Base-by-base conservation (phyloP, 352 stramenopile genomes). In the Peronospora tabacina region DNA sequence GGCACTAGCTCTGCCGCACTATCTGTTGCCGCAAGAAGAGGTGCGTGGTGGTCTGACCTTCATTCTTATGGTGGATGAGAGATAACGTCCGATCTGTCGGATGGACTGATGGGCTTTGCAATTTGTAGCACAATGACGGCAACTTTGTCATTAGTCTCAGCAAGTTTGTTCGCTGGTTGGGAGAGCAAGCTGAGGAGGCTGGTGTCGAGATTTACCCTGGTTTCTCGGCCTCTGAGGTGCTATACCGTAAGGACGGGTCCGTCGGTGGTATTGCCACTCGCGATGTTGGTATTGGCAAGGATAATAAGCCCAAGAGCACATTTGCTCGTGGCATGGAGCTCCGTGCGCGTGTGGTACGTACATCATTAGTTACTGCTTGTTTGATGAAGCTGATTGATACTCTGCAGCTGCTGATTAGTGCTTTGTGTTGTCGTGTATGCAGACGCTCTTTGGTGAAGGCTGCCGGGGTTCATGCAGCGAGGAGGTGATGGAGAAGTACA, bases 161-260 rank as follows among this genome's bases (percentile, higher is more conserved):
- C 52, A 96, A 99, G 69, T 74, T 99, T 15, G 88, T 87, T 52
- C 90, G 96, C 35, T 99, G 96, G 94, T 73, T 99, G 38, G 96
- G 89, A 19, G 72, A 75, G 55, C 90, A 98, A 66, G 94, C 95
- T 3, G 96, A 99, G 78, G 94, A 98, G 59, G 66, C 97, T 19
- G 97, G 96, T 24, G 96, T 99, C 12, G 97, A 99, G 74, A 98
- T 99, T 50, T 99, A 99, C 68, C 87, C 97, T 12, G 97, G 96
- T 16, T 99, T 99, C 68, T 95, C 96, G 29, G 97, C 95, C 2
- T 85, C 85, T 10, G 92, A 98, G 64, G 86, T 96, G 30, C 50
- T 95, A 20, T 95, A 94, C 61, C 68, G 73, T 11, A 71, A 88
- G 19, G 77, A 94, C 51, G 78, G 81, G 19, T 66, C 67, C 12